Base-by-base conservation (phyloP, 192 early-diverging fungal species). In the Coemansia sp. region DNA sequence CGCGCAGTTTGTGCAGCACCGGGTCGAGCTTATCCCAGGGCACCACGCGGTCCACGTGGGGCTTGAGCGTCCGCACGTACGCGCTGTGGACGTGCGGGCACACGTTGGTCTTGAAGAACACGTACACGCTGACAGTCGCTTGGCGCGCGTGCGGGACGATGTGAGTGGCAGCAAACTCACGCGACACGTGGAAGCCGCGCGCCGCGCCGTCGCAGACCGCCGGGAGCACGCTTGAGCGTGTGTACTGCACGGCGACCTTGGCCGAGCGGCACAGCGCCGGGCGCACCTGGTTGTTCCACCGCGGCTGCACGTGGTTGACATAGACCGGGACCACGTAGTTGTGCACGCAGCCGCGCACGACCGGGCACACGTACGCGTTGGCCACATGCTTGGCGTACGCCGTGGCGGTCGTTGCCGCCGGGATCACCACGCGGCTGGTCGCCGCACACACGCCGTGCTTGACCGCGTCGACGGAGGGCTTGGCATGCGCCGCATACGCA, bases 21-120 rank as follows among this genome's bases (percentile, higher is more conserved):
- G 19, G 16, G 2, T 69, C 49, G 27, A 70, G 60, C 11, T 66
- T 52, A 45, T 80, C 71, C 77, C 77, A 80, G 52, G 70, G 71
- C n/a, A 80, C 77, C 4, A 80, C 48, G 24, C 60, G 66, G 21
- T 80, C 77, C n/a, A 80, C 71, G 30, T 80, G 54, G 2, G 33
- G 50, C 56, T 73, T 62, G n/a, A 80, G 56, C 2, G 65, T 66
- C 46, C 47, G 43, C 0, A 33, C 62, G 31, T 80, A 80, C 11
- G 50, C 45, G 0, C 27, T 19, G 33, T 31, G 56, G 0, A 80
- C 57, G 0, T 62, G 71, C 18, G 77, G 77, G 16, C 23, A 58
- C 25, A 80, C 64, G 33, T 63, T 56, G 11, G 9, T 44, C 53
- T 51, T 58, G 18, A 58, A 3, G 27, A 69, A 60, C 32, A 50